Evolutionary conservation across 78 protist species (phyloP).

Genomic region (Tieghemostelium lacteum): DNA sequence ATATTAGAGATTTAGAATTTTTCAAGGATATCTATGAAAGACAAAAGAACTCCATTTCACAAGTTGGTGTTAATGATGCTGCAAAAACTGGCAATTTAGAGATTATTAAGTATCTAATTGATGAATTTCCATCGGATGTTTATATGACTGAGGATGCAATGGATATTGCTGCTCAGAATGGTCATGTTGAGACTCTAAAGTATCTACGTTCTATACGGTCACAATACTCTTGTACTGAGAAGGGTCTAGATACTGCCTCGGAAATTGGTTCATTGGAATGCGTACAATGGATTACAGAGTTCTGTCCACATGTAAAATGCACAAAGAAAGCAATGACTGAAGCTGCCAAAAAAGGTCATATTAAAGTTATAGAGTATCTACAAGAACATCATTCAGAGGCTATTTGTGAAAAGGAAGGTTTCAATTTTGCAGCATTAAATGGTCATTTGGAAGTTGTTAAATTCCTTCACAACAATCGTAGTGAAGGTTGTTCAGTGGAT

Average conservation of each 20-base stretch:
- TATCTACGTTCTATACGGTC: constrained; percentile 24
- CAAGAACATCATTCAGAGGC: too few species aligned
- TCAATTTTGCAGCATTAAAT: background rate
- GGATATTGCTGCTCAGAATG: constrained; percentile 12
- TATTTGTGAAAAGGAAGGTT: background rate
- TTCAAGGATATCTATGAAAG: background rate
- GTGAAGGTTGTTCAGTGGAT: constrained; percentile 23
- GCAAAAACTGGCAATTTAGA: background rate
- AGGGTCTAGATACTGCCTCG: constrained; percentile 15
- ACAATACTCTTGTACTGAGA: constrained; percentile 8
- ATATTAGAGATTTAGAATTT: background rate
- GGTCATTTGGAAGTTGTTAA: constrained; percentile 7
- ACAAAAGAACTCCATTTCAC: background rate
- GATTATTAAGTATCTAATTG: constrained; percentile 6
- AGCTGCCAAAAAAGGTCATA: constrained; percentile 13
- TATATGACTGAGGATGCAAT: background rate
- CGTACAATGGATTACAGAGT: too few species aligned
- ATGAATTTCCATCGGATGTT: background rate
- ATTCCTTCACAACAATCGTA: constrained; percentile 25
- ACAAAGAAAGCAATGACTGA: background rate
- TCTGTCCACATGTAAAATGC: too few species aligned
- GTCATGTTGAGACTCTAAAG: background rate
- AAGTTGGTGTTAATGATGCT: background rate
- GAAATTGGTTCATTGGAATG: too few species aligned
- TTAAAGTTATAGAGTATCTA: background rate